These are phyloP conservation scores for Zasmidium cellare DNA, from an alignment of 2,329 filamentous ascomycete species.

Conservation along the genomic window DNA sequence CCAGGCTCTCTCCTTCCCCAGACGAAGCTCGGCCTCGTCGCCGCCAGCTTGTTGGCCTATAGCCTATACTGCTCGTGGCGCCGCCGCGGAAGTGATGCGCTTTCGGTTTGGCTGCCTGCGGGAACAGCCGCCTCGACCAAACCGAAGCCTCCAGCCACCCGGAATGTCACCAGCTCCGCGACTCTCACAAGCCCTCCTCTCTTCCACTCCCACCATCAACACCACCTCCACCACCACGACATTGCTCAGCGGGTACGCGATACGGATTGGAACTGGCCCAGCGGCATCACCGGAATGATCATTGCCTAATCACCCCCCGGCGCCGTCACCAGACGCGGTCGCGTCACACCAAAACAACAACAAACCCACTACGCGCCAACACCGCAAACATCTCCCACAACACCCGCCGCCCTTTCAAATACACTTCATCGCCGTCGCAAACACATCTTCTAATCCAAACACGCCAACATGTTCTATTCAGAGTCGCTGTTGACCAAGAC, in stretches of 20 bases:
- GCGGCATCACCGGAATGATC: neutral
- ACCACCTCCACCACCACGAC: neutral
- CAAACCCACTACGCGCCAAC: slow-evolving; percentile 4
- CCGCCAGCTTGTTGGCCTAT: neutral
- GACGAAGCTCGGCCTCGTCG: neutral
- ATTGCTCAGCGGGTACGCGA: neutral
- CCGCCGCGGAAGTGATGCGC: neutral
- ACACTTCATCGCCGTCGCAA: slow-evolving; percentile 10
- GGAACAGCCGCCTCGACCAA: too few species aligned
- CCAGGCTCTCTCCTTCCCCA: neutral
- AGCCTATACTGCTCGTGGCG: neutral
- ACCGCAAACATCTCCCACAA: slow-evolving; percentile 16
- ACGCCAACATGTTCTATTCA: slow-evolving; percentile 83
- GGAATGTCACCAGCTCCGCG: too few species aligned
- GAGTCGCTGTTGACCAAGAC: slow-evolving; percentile 95
- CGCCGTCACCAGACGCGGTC: neutral
- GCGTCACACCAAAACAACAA: slow-evolving; percentile 11
- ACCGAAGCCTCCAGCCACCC: too few species aligned
- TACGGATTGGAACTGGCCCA: neutral
- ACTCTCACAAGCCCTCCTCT: neutral
- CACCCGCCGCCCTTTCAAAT: neutral
- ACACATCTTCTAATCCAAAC: slow-evolving; percentile 6
- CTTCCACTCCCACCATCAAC: neutral
- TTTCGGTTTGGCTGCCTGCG: too few species aligned
- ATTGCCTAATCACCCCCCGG: neutral